Percentiles rank a stretch among this genome's conserved stretches.
These are phyloP conservation scores for Sphaerulina musiva DNA, from an alignment of 2,329 filamentous ascomycete genomes.

Conservation along the genomic window DNA sequence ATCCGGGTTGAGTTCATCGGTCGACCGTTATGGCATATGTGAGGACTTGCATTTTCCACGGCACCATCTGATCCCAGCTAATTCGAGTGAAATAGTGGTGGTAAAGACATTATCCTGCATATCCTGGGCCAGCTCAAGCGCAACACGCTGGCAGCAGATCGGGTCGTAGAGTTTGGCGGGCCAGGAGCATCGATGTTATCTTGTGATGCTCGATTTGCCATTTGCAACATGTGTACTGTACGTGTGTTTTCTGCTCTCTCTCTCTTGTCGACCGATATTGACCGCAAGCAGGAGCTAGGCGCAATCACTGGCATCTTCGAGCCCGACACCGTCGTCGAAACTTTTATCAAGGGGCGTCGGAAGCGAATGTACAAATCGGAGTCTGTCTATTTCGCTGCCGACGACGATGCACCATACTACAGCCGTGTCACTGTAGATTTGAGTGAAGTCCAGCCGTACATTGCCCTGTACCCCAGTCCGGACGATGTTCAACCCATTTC, in stretches of 20 bases:
- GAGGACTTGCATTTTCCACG: not conserved
- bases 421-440: conserved; percentile 3
- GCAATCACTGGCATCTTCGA: conserved; percentile 11
- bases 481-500: conserved; percentile 10
- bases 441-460: conserved; percentile 1
- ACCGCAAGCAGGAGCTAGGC: conserved; percentile 2
- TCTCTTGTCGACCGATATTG: not conserved
- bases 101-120: conserved; percentile 13
- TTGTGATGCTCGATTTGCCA: conserved; percentile 11
- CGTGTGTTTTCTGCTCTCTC: not conserved
- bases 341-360: conserved; percentile 1
- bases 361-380: not conserved
- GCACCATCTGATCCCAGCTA: no score
- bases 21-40: conserved; percentile 6
- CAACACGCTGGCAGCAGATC: conserved; percentile 10
- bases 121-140: conserved; percentile 11
- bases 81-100: no score
- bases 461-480: conserved; percentile 9
- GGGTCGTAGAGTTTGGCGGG: conserved; percentile 11
- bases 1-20: conserved; percentile 7
- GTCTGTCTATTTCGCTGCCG: conserved; percentile 9
- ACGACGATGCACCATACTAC: conserved; percentile 6
- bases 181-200: not conserved
- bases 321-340: conserved; percentile 4
- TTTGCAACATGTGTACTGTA: conserved; percentile 15